Conservation (phyloP, 2,329 filamentous ascomycete species). For the Fusarium xyrophilum region DNA sequence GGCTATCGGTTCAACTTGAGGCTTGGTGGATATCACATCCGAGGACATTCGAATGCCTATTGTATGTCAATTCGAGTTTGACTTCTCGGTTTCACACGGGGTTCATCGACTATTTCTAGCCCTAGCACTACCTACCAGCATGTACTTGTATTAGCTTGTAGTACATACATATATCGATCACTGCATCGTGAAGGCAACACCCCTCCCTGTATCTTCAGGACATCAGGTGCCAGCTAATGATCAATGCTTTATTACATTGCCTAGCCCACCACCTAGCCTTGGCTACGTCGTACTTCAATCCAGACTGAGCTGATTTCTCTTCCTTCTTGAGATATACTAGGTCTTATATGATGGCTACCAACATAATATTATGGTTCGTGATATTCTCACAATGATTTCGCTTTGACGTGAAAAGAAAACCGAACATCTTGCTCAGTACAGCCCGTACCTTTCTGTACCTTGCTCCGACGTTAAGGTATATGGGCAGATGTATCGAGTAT, state of each 20-base stretch:
- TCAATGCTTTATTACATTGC: slow-evolving; percentile 29
- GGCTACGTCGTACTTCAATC: too few relatives aligned
- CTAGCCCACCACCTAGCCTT: too few relatives aligned
- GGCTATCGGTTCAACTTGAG: not conserved
- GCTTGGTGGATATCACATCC: not conserved
- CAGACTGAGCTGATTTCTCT: not conserved
- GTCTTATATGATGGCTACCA: not conserved
- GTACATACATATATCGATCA: not conserved
- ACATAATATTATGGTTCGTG: not conserved
- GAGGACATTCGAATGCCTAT: not conserved
- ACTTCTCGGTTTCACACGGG: not conserved
- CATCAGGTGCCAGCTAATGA: slow-evolving; percentile 32
- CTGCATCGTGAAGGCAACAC: slow-evolving; percentile 7
- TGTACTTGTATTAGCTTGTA: not conserved
- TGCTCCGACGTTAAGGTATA: not conserved
- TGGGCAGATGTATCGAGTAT: not conserved
- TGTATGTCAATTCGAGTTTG: not conserved
- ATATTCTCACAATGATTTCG: not conserved
- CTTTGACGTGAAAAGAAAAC: not conserved
- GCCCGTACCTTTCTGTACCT: not conserved
- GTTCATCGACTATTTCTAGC: not conserved
- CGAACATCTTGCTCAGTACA: not conserved
- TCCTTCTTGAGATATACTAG: not conserved
- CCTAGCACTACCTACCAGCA: not conserved
- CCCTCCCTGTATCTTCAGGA: slow-evolving; percentile 27